Base-by-base conservation (phyloP, 2,329 filamentous ascomycete species). In the Epichloe gansuensis region DNA sequence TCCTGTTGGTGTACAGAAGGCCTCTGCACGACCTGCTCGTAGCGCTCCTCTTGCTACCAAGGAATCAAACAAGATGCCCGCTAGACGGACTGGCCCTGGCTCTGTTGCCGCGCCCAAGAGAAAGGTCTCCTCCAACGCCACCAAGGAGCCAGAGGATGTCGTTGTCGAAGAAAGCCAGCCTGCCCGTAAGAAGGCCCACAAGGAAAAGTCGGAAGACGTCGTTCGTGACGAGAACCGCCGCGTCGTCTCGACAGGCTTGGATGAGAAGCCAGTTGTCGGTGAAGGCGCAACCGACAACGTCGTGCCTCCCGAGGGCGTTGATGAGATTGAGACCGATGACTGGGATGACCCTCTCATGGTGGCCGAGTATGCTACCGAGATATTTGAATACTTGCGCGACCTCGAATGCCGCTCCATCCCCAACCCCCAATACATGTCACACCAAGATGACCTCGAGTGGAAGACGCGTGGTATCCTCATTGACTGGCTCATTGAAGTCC, bases 401-500 rank as follows among this genome's bases (percentile, higher is more conserved):
- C 80, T 97, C 25, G 93, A 98, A 72, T 75, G 72, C 76, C 67
- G 89, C 76, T 69, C 82, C 0, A 69, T 91, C 65, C 90, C 91
- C 60, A 96, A 97, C 71, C 85, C 90, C 17, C 75, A 93, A 57
- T 98, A 98, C 75, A 98, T 98, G 83, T 81, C 86, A 49, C 88
- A 91, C 70, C 93, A 98, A 67, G 86, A 88, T 58, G 90, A 96
- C 61, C 77, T 98, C 12, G 91, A 96, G 69, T 98, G 93, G 93
- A 95, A 95, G 79, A 96, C 95, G 74, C 88, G 93, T 62, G 91
- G 91, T 58, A 96, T 98, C 60, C 81, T 98, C 52, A 83, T 97
- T 59, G 93, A 98, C 73, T 98, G 93, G 93, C 79, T 98, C 59
- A 91, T 98, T 57, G 93, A 98, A 69, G 93, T 98, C 46, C 93